Percentiles rank a stretch among this genome's conserved stretches.
These are phyloP conservation scores for Cyathus striatus DNA, from an alignment of 768 basidiomycete species.

Conservation along the genomic window DNA sequence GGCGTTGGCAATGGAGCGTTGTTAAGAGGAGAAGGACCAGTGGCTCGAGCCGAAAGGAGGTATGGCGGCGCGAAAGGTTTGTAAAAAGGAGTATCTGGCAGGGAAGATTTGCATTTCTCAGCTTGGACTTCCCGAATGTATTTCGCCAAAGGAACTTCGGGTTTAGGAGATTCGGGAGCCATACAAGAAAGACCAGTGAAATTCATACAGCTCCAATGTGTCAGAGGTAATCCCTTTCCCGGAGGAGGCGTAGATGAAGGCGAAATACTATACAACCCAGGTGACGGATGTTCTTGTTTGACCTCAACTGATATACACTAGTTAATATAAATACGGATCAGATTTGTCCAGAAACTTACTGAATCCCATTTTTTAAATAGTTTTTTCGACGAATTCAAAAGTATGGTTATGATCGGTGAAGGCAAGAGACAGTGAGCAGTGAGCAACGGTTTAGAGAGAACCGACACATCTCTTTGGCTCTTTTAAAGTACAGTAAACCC, in stretches of 20 bases:
- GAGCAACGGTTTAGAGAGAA: too few species aligned
- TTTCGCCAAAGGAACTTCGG: slow-evolving; percentile 3
- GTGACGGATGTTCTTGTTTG: slow-evolving; percentile 2
- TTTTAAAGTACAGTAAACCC: too few species aligned
- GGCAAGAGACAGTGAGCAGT: too few species aligned
- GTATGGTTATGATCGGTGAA: too few species aligned
- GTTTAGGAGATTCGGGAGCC: not conserved
- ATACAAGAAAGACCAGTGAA: not conserved
- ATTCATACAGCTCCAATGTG: not conserved
- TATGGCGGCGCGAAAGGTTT: slow-evolving; percentile 2
- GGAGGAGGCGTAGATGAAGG: not conserved
- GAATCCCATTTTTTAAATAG: too few species aligned
- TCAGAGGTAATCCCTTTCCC: not conserved
- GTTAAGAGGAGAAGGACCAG: slow-evolving; percentile 1
- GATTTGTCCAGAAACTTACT: too few species aligned
- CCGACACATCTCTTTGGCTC: too few species aligned
- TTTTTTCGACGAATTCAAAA: too few species aligned
- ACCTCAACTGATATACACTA: not conserved
- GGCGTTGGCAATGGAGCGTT: slow-evolving; percentile 6
- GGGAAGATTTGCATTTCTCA: too few species aligned
- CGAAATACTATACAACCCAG: not conserved
- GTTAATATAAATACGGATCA: too few species aligned
- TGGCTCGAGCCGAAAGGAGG: not conserved
- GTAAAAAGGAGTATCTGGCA: too few species aligned
- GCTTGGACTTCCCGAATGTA: too few species aligned